These are phyloP conservation scores for Glomus cerebriforme DNA, from an alignment of 192 early-diverging fungal genomes.

Conservation along the genomic window DNA sequence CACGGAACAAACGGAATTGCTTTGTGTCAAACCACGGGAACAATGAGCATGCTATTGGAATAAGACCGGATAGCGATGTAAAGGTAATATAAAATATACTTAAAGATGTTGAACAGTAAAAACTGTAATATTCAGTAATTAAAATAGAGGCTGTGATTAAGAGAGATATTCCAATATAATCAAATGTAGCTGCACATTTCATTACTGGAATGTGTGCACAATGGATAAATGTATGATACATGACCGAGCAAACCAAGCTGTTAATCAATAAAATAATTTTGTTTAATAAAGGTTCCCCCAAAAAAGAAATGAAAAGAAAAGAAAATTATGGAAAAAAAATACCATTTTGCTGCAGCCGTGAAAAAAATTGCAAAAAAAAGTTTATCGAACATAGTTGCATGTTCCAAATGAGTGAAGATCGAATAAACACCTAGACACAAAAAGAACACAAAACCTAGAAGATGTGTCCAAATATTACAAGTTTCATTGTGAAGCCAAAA, in stretches of 20 bases:
- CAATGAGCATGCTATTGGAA: conserved; percentile 27
- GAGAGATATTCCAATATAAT: conserved; percentile 67
- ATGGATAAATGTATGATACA: conserved; percentile 66
- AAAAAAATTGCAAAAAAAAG: conserved; percentile 59
- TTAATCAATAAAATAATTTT: conserved; percentile 11
- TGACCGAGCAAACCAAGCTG: conserved; percentile 59
- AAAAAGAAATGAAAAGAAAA: neutral
- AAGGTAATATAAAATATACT: conserved; percentile 52
- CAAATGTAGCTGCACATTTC: conserved; percentile 58
- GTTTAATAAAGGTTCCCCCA: neutral
- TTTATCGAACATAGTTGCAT: conserved; percentile 42
- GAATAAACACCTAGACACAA: conserved; percentile 57
- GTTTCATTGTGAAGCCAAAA: conserved; percentile 71
- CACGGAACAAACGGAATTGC: conserved; percentile 53
- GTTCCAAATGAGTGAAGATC: conserved; percentile 28
- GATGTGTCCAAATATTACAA: conserved; percentile 70
- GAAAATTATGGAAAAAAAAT: neutral
- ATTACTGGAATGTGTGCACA: conserved; percentile 49
- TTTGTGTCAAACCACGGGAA: conserved; percentile 60
- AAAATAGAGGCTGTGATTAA: conserved; percentile 62
- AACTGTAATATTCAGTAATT: conserved; percentile 61
- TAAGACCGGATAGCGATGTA: conserved; percentile 49
- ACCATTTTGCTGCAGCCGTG: conserved; percentile 48
- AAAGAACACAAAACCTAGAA: conserved; percentile 62
- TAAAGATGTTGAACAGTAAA: conserved; percentile 49